Base-by-base conservation (phyloP, 345 rosid genomes). In the Brassica incana region DNA sequence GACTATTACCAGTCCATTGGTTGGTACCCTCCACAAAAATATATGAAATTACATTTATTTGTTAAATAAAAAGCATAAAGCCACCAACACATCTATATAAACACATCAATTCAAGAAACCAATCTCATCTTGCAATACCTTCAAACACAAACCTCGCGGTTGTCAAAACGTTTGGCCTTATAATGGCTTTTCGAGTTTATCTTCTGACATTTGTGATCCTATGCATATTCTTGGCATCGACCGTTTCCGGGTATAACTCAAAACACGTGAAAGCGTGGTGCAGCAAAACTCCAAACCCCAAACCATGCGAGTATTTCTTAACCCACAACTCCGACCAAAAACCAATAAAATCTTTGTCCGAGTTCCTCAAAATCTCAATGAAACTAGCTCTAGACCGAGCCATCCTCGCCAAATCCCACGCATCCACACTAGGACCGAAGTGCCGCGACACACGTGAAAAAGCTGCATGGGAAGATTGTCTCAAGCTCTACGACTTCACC, bases 381-480 rank as follows among this genome's bases (percentile, higher is more conserved):
- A 82, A 88, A 30, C 85, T 89, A 1, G 95, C 91, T 35, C 75
- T 92, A 29, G 87, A 89, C 7, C 85, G 92, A 10, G 88, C 97
- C 63, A 50, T 68, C 30, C 69, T 45, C 0, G 91, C 95, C n/a
- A 78, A 84, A 30, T 59, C 8, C 25, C 82, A 85, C 38, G 73
- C 87, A 11, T 76, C 58, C n/a, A 69, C 78, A 25, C 83, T 92
- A 1, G 95, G 91, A 45, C 35, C 89, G 0, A 85, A 86, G 50
- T 88, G 94, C 74, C 84, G 87, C 14, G 85, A 85, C 80, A 36
- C 76, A 30, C 87, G 75, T 20, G 91, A 89, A 71, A 90, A 81
- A 77, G 85, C 92, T 68, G 95, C 95, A 15, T 92, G 93, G n/a
- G 79, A 84, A 11, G 95, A 92, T 77, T 92, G 97, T 76, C 25